Base-by-base conservation (phyloP, 2,329 filamentous ascomycete genomes). In the Ophiostoma populinum region DNA sequence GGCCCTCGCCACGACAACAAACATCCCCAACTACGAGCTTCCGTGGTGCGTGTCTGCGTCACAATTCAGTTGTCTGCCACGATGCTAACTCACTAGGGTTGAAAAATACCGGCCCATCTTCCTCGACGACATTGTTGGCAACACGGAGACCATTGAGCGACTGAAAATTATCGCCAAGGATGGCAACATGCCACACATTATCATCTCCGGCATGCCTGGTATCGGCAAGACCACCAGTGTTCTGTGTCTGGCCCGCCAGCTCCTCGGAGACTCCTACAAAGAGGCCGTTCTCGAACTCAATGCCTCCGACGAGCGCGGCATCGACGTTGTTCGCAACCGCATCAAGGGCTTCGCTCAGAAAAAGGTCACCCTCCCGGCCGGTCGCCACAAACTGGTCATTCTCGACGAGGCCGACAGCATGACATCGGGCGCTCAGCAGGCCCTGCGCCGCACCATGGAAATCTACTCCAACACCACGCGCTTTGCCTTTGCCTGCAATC, bases 341-440 rank as follows among this genome's bases (percentile, higher is more conserved):
- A 98, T 98, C 63, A 98, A 98, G 61, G 85, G 83, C 7, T 98
- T 98, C 50, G 90, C 90, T 4, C 90, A 95, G 57, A 98, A 98
- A 58, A 98, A 98, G 58, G 90, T 98, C 46, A 98, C 90, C 2
- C 65, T 98, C 10, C 85, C 90, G 0, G 62, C 75, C 1, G 90
- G 90, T 7, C 72, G 86, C 36, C 90, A 98, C 56, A 98, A 98
- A 62, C 65, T 98, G 33, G 83, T 98, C 33, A 95, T 98, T 45
- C 74, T 98, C 38, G 90, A 98, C 56, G 90, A 98, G 62, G 90
- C 90, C 40, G 90, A 98, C 65, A 86, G 78, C 54, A 98, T 98
- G 90, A 98, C 90, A 1, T 80, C 80, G 17, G 90, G 90, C 35
- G 90, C 90, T 2, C 90, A 98, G 54, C 90, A 95, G 58, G 90